Evolutionary conservation across 176 grass and related monocot species (phyloP).

Genomic region (Secale cereale): DNA sequence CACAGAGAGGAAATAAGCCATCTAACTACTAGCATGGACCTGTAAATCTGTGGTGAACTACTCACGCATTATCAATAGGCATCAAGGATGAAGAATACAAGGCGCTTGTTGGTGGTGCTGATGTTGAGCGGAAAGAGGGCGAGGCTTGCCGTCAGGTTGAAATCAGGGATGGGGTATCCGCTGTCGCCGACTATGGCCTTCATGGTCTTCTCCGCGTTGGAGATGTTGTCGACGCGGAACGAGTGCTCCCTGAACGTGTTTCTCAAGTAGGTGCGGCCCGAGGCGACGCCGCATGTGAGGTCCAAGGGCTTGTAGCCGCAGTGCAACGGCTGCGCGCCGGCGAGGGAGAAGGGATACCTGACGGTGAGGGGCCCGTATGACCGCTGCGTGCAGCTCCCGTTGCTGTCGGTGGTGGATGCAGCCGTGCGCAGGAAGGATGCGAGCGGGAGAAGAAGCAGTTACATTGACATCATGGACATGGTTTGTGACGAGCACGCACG

Average conservation of each 20-base stretch:
- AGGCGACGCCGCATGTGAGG: slow-evolving; percentile 15
- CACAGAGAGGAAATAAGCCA: too few relatives aligned
- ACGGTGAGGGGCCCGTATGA: slow-evolving; percentile 27
- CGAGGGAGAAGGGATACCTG: slow-evolving; percentile 57
- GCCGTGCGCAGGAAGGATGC: neutral
- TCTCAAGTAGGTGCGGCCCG: neutral
- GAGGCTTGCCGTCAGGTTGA: slow-evolving; percentile 38
- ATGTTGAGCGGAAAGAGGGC: neutral
- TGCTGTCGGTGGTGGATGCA: neutral
- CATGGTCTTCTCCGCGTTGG: slow-evolving; percentile 5
- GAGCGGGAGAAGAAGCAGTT: neutral
- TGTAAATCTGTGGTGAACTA: too few relatives aligned
- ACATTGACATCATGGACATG: neutral
- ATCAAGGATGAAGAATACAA: slow-evolving; percentile 32
- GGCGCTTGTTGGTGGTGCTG: neutral
- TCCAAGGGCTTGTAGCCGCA: slow-evolving; percentile 36
- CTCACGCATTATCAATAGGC: too few relatives aligned
- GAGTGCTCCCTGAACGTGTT: neutral
- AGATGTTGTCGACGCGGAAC: neutral
- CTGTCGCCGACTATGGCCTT: neutral
- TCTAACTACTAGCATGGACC: too few relatives aligned
- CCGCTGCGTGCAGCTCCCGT: neutral
- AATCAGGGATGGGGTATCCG: neutral
- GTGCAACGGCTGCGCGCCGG: neutral
- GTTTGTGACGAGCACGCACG: neutral